Conservation (phyloP, 2,329 filamentous ascomycete species). For the Hymenoscyphus infarciens region DNA sequence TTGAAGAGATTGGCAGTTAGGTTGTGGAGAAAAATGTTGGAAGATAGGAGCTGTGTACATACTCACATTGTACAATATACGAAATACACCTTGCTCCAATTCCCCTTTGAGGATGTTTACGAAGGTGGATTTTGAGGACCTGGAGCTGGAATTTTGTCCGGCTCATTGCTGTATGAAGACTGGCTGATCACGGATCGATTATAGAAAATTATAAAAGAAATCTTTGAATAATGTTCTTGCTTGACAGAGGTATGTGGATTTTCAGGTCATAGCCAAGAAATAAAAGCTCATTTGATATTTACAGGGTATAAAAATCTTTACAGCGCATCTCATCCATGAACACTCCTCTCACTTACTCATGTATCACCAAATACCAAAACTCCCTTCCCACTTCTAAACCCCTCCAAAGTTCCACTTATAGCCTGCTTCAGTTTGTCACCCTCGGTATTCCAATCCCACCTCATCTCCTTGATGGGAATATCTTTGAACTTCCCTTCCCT, state of each 20-base stretch:
- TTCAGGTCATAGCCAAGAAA: neutral
- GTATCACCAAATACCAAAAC: slow-evolving; percentile 74
- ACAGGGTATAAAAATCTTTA: slow-evolving; percentile 1
- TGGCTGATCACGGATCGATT: too few relatives aligned
- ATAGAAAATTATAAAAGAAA: neutral
- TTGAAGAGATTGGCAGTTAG: too few relatives aligned
- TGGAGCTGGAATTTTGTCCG: too few relatives aligned
- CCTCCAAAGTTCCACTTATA: slow-evolving; percentile 78
- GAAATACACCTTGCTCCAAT: too few relatives aligned
- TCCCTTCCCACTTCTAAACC: slow-evolving; percentile 84
- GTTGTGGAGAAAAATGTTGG: too few relatives aligned
- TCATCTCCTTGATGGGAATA: slow-evolving; percentile 75
- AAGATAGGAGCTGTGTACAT: too few relatives aligned
- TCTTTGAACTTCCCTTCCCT: slow-evolving; percentile 76
- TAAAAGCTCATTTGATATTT: neutral
- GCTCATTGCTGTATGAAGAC: too few relatives aligned
- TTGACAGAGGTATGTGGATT: neutral
- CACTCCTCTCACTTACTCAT: slow-evolving; percentile 23
- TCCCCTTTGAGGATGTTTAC: too few relatives aligned
- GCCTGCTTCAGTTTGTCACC: slow-evolving; percentile 65
- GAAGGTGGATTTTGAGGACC: too few relatives aligned
- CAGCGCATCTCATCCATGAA: neutral
- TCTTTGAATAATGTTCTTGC: neutral
- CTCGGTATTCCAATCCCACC: slow-evolving; percentile 80
- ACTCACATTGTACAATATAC: too few relatives aligned